Evolutionary conservation across 1,139 yeast genomes (phyloP).

Genomic region (Zygoascus hellenicus): DNA sequence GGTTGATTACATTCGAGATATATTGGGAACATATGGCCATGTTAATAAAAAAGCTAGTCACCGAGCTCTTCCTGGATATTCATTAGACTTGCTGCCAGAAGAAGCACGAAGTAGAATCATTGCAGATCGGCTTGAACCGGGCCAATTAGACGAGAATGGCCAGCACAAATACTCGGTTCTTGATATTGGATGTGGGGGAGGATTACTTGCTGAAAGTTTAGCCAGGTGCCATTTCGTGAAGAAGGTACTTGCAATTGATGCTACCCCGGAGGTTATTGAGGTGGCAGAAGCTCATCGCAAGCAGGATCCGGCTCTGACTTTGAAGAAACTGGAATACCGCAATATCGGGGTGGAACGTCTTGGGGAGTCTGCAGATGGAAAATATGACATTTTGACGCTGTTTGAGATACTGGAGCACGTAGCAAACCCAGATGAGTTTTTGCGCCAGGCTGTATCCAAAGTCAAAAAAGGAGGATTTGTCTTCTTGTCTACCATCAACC

Average conservation of each 20-base stretch:
- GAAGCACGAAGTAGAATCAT: conserved; percentile 44
- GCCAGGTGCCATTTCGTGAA: conserved; percentile 58
- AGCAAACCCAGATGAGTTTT: conserved; percentile 68
- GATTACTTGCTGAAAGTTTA: conserved; percentile 78
- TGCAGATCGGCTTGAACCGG: conserved; percentile 27
- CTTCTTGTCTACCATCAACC: conserved; percentile 84
- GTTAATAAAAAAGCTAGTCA: neutral
- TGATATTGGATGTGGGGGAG: conserved; percentile 98
- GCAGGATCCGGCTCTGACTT: conserved; percentile 49
- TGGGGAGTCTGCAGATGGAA: conserved; percentile 35
- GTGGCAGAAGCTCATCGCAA: conserved; percentile 69
- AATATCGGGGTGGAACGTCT: conserved; percentile 53
- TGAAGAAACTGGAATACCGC: conserved; percentile 51
- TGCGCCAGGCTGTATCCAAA: conserved; percentile 58
- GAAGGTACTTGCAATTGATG: conserved; percentile 73
- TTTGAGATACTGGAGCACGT: conserved; percentile 96
- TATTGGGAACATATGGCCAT: conserved; percentile 41
- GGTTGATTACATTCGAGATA: conserved; percentile 74
- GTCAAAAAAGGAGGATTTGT: conserved; percentile 80
- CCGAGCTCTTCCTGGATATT: conserved; percentile 66
- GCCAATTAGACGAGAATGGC: conserved; percentile 3
- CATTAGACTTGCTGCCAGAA: conserved; percentile 56
- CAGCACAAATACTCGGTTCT: conserved; percentile 43
- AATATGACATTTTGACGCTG: conserved; percentile 76
- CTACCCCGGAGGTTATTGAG: conserved; percentile 71